phyloP scores from a whole-genome alignment of 805 yeast species.

The Wickerhamiella cacticola region DNA sequence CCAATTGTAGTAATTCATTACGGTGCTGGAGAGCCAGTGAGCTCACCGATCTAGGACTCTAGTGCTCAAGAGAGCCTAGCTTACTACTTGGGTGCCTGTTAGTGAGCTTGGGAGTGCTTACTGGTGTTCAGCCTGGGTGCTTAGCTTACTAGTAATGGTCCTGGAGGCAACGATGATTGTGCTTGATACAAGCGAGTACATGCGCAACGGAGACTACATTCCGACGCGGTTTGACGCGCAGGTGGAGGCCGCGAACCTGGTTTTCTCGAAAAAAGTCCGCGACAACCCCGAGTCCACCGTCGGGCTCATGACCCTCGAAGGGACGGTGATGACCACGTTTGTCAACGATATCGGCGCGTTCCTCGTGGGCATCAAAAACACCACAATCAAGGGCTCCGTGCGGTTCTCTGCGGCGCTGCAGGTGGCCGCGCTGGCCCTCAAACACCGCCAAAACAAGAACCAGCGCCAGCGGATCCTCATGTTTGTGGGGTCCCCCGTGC shows the following conservation, averaged over 20 bases:
- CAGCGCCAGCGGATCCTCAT: conserved; percentile 83
- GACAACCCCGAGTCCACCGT: conserved; percentile 91
- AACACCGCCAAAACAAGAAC: conserved; percentile 88
- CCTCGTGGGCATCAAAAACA: conserved; percentile 70
- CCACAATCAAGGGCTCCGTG: conserved; percentile 50
- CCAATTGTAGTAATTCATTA: not conserved
- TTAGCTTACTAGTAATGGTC: conserved; percentile 53
- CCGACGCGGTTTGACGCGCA: conserved; percentile 87
- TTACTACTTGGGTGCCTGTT: no score
- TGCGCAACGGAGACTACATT: conserved; percentile 89
- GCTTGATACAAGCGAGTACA: conserved; percentile 89
- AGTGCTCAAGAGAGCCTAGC: no score
- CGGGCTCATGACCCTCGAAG: conserved; percentile 82
- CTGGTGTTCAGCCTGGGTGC: not conserved
- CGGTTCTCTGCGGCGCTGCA: conserved; percentile 77
- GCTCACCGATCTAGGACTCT: no score
- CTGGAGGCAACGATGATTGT: conserved; percentile 93
- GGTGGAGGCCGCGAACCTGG: conserved; percentile 72
- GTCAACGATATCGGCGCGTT: conserved; percentile 81
- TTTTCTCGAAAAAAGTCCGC: conserved; percentile 75
- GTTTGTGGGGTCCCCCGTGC: conserved; percentile 80
- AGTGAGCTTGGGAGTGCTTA: no score
- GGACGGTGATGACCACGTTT: conserved; percentile 78
- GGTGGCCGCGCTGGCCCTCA: conserved; percentile 86
- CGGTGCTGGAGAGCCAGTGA: no score